These are phyloP conservation scores for Cyclotella atomus DNA, from an alignment of 108 stramenopile species.

Conservation along the genomic window DNA sequence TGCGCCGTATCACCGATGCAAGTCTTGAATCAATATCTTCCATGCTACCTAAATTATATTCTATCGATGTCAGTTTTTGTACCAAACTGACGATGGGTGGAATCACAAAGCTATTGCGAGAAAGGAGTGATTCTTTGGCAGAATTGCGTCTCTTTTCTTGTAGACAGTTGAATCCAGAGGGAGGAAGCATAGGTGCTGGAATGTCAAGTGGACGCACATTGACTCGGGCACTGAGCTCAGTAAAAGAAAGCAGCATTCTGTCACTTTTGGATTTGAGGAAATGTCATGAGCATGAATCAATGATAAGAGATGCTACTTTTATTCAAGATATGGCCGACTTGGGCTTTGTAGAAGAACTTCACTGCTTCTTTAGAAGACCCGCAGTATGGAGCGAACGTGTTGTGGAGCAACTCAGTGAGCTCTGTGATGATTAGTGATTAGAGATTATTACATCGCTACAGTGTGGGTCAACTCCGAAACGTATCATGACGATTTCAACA, in stretches of 20 bases:
- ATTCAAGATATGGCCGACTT: conserved; percentile 43
- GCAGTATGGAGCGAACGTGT: conserved; percentile 20
- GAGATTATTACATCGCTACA: background rate
- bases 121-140: conserved; percentile 37
- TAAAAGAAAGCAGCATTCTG: conserved; percentile 18
- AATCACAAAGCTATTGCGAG: conserved; percentile 37
- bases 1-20: conserved; percentile 56
- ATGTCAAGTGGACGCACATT: conserved; percentile 46
- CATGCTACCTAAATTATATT: conserved; percentile 49
- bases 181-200: conserved; percentile 15
- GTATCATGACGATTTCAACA: background rate
- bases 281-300: conserved; percentile 20
- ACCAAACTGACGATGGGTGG: conserved; percentile 49
- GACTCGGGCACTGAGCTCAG: conserved; percentile 39
- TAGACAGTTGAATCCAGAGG: conserved; percentile 22
- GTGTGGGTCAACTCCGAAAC: too few relatives aligned
- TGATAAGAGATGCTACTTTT: conserved; percentile 41
- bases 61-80: conserved; percentile 75
- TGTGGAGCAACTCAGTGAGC: background rate
- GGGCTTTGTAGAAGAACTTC: conserved; percentile 48
- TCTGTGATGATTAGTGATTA: background rate
- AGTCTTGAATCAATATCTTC: conserved; percentile 49
- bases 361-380: conserved; percentile 45
- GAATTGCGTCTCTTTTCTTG: conserved; percentile 62
- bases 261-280: conserved; percentile 52